Base-by-base conservation (phyloP, 2,329 filamentous ascomycete species). In the Penicillium decumbens region DNA sequence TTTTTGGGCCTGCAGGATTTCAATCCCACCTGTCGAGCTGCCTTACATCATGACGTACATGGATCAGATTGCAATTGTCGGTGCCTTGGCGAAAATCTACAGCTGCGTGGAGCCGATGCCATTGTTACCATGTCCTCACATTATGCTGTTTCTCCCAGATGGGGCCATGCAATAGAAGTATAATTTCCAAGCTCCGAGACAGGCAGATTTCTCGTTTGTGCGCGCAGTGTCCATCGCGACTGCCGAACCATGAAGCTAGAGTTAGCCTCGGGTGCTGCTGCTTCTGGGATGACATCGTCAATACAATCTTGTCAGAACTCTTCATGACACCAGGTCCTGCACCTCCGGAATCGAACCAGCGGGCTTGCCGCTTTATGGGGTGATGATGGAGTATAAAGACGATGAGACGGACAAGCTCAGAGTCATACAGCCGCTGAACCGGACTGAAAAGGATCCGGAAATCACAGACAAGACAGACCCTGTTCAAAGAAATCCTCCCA, bases 21-120 rank as follows among this genome's bases (percentile, higher is more conserved):
- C n/a, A 53, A 60, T 61, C 27, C 43, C 50, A 54, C 49, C 58
- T 50, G 48, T 56, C 24, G 33, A 54, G 43, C 29, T 51, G 45
- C 47, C 45, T 51, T 47, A 35, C 37, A 30, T 51, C 49, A 60
- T 58, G 57, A 60, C 54, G 51, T 58, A 61, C 54, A 58, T 54
- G 45, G 51, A 42, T 43, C 33, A 35, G 46, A 57, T 60, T 57
- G 50, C 53, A 61, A 58, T 61, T 41, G 15, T 18, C 35, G 43
- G 46, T 49, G 40, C 15, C 41, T 47, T 49, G 51, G 44, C 51
- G 45, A 41, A 30, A 30, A 38, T 45, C 10, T 40, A 47, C 48
- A 47, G 48, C 52, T 56, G 50, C 50, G 50, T 50, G 48, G 41
- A 44, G 20, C 33, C 44, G 33, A 28, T 27, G 33, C 18, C 27